Evolutionary conservation across 257 asterid species (phyloP), one percentile per base, ranked within the genome.

Genomic region (Ilex aquifolium): DNA sequence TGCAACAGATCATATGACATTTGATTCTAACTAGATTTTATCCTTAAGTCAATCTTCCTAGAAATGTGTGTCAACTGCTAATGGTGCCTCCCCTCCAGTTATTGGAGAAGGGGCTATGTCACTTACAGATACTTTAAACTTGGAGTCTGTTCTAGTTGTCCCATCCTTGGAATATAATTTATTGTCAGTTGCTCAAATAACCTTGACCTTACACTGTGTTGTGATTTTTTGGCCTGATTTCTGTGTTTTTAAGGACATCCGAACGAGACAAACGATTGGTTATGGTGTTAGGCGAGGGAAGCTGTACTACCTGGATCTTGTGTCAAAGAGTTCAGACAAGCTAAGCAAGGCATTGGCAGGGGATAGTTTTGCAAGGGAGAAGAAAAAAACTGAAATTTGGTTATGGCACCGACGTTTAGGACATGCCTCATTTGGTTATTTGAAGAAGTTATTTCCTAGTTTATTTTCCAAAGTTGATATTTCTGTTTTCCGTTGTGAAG

Each of bases 241-340:
- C 13, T 50, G 56, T 50, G 56, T 50, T 3, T 50, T 50, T 11
- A 50, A 50, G 56, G 56, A n/a, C n/a, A n/a, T n/a, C n/a, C n/a
- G n/a, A n/a, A n/a, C n/a, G n/a, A n/a, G n/a, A n/a, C n/a, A n/a
- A n/a, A n/a, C n/a, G n/a, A n/a, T n/a, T n/a, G n/a, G n/a, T n/a
- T n/a, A n/a, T n/a, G n/a, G n/a, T n/a, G n/a, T n/a, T n/a, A n/a
- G n/a, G n/a, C n/a, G n/a, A n/a, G n/a, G n/a, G n/a, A n/a, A n/a
- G n/a, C n/a, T 50, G 13, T 50, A 50, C 13, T 50, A 50, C 56
- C 13, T 50, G 17, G 14, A 50, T n/a, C 13, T 50, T 5, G 6
- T 6, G 56, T n/a, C 56, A 50, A 50, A 50, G 56, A 50, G n/a
- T 50, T 50, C n/a, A 6, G n/a, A 50, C 56, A 50, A 50, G 56